Evolutionary conservation across 106 monocot genomes (phyloP).

Genomic region (Dendrobium nobile): DNA sequence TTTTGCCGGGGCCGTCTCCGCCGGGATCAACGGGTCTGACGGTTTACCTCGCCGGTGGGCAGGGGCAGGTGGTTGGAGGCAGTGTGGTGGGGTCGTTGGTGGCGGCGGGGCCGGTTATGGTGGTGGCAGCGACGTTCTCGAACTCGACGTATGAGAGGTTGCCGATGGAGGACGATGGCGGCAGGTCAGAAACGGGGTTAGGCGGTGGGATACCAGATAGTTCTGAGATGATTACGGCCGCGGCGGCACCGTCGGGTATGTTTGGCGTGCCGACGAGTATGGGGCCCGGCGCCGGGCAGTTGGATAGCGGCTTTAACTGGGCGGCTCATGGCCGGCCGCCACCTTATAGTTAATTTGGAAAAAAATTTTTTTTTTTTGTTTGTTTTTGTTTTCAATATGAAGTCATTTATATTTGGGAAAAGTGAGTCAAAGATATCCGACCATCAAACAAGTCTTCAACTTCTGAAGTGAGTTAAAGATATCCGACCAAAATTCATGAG

Average conservation of each 20-base stretch:
- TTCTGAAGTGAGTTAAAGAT: too few species aligned
- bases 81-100: constrained; percentile 22
- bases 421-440: too few species aligned
- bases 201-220: not conserved
- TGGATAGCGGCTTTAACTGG: constrained; percentile 12
- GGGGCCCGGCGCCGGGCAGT: constrained; percentile 9
- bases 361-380: too few species aligned
- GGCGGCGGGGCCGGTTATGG: constrained; percentile 20
- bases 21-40: constrained; percentile 22
- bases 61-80: constrained; percentile 35
- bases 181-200: not conserved
- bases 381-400: too few species aligned
- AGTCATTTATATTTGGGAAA: too few species aligned
- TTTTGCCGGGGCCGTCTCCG: constrained; percentile 22
- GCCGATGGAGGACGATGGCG: constrained; percentile 8
- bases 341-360: too few species aligned
- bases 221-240: not conserved
- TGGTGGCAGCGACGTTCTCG: constrained; percentile 15
- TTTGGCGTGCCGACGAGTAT: constrained; percentile 12
- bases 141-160: constrained; percentile 22
- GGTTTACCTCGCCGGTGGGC: constrained; percentile 27
- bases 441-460: too few species aligned
- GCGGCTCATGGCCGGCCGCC: constrained; percentile 8
- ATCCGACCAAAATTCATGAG: too few species aligned
- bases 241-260: not conserved